A percentile compares a stretch with the other conserved stretches of the same genome.
phyloP scores from a whole-genome alignment of 139 green algal species.

The Zygnema cylindricum region DNA sequence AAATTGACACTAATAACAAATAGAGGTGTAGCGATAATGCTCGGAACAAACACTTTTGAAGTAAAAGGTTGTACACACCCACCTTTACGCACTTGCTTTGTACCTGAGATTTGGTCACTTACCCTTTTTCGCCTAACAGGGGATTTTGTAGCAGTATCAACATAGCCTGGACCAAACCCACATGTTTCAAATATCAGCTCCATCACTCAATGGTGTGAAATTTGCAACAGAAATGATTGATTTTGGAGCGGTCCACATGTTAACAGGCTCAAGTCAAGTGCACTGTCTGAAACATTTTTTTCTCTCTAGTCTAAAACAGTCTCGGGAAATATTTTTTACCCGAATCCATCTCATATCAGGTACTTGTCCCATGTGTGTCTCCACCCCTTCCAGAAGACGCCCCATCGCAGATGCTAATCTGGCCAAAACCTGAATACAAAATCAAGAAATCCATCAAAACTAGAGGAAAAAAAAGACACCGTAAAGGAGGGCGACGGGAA shows the following conservation, averaged over 20 bases:
- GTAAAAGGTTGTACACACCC: neutral
- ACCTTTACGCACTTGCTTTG: too few species aligned
- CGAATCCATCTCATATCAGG: neutral
- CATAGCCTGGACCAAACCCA: conserved; percentile 11
- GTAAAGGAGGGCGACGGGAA: too few species aligned
- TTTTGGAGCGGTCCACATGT: neutral
- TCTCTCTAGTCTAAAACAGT: too few species aligned
- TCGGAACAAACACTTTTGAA: neutral
- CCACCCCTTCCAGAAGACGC: conserved; percentile 18
- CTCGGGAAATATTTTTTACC: neutral
- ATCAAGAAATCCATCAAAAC: too few species aligned
- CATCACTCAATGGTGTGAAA: neutral
- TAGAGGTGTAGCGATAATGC: neutral
- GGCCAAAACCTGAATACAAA: conserved; percentile 27
- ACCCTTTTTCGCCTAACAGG: conserved; percentile 27
- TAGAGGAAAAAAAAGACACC: too few species aligned
- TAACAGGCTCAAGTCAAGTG: neutral
- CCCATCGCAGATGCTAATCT: neutral
- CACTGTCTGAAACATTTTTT: neutral
- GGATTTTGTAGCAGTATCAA: conserved; percentile 32
- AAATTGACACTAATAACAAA: neutral
- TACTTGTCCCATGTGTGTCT: neutral
- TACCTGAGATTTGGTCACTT: too few species aligned
- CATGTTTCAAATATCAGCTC: neutral
- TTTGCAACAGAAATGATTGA: neutral